Base-by-base conservation (phyloP, 805 yeast species). In the Spathaspora passalidarum region DNA sequence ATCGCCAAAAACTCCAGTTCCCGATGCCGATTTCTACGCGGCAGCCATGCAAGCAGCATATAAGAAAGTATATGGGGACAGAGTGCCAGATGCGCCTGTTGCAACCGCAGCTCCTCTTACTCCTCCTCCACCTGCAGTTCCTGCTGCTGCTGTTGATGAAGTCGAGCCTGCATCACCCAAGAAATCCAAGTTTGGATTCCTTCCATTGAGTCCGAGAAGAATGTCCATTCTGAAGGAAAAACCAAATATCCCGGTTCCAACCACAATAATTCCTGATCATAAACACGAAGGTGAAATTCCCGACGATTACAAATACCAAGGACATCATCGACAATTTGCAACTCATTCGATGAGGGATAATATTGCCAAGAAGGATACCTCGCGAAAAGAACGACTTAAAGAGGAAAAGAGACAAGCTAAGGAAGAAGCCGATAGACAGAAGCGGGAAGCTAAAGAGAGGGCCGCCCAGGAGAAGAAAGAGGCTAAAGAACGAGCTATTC, bases 31-130 rank as follows among this genome's bases (percentile, higher is more conserved):
- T 50, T 66, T 80, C 69, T 82, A 81, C 53, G 70, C 69, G 17
- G 65, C 66, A 51, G 87, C 87, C 0, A 66, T 75, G 49, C 76
- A 75, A 50, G 75, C 77, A 11, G 87, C 88, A 0, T 65, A 73
- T 58, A 72, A 69, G 48, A 79, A 71, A 47, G 86, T 82, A 1
- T 80, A 80, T 54, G 84, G 83, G 5, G 66, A 62, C 38, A 35
- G 50, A 29, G 48, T 44, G 13, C 45, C 52, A 16, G 19, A 22
- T 18, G 32, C 17, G 21, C 19, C 47, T 14, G 20, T 17, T 6
- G 29, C 32, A 29, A n/a, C 38, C 8, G 26, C 25, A 14, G 11
- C 21, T 21, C 32, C 38, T 16, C 26, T 19, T 17, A 25, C 22
- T n/a, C 32, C 42, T 5, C 20, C 37, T 19, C 41, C 46, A 34